These are phyloP conservation scores for Xylariaceae sp. DNA, from an alignment of 2,329 filamentous ascomycete genomes.

Conservation along the genomic window DNA sequence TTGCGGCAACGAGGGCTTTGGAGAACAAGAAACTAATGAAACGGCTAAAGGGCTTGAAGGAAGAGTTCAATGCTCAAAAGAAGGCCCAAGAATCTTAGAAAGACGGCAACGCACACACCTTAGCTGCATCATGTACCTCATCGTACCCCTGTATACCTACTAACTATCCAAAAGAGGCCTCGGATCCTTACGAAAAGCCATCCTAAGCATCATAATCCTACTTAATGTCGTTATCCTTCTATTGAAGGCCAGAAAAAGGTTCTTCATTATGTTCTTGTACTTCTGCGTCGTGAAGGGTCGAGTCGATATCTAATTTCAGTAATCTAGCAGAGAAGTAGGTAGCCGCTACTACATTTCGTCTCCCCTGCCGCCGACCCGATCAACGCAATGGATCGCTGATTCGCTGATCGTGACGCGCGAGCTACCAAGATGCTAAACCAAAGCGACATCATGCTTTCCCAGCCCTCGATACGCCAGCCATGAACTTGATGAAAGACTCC, in stretches of 20 bases:
- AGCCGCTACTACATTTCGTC: no score
- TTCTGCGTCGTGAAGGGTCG: neutral
- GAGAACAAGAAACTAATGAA: conserved; percentile 60
- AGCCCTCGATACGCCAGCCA: no score
- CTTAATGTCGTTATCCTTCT: neutral
- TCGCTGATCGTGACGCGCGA: no score
- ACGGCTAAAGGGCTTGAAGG: conserved; percentile 44
- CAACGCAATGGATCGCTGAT: no score
- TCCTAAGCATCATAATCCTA: neutral
- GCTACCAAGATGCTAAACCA: no score
- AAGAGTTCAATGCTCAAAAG: conserved; percentile 33
- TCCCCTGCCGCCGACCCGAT: no score
- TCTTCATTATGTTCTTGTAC: neutral
- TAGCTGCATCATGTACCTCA: neutral
- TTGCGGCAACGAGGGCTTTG: conserved; percentile 60
- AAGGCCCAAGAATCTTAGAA: neutral
- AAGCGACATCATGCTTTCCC: no score
- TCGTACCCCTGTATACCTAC: neutral
- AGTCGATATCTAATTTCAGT: neutral
- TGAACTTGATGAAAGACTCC: no score
- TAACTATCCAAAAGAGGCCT: neutral
- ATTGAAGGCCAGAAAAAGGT: neutral
- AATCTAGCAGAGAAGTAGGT: neutral
- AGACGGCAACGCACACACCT: neutral
- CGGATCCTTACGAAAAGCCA: neutral